Evolutionary conservation across 768 basidiomycete species (phyloP).

Genomic region (Leccinum boreale): DNA sequence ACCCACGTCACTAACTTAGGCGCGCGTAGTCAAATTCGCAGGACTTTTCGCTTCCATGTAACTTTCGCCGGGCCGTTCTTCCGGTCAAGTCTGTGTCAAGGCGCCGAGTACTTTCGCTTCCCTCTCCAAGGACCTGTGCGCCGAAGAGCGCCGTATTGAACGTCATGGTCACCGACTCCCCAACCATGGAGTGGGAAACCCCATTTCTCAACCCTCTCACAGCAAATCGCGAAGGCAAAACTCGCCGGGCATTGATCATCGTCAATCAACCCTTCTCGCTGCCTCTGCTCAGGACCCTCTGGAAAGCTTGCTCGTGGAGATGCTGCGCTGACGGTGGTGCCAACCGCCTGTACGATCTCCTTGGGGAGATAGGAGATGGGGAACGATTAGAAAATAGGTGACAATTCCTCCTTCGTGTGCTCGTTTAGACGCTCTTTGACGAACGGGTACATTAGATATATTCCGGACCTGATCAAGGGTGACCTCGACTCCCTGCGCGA

Average conservation of each 20-base stretch:
- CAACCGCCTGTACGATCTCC: conserved; percentile 71
- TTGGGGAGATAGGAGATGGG: conserved; percentile 11
- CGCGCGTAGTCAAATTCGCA: too few relatives aligned
- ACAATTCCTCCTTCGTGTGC: background rate
- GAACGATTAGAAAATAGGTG: conserved; percentile 15
- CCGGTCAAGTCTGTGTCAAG: background rate
- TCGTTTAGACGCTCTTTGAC: background rate
- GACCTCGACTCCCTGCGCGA: conserved; percentile 86
- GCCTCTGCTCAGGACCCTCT: conserved; percentile 60
- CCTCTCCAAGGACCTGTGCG: background rate
- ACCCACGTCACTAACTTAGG: too few relatives aligned
- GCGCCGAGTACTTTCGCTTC: background rate
- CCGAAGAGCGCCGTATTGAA: background rate
- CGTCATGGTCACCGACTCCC: conserved; percentile 3
- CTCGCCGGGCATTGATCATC: conserved; percentile 65
- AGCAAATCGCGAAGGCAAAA: background rate
- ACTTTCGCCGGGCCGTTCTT: background rate
- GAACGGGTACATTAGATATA: conserved; percentile 43
- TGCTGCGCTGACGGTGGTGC: conserved; percentile 88
- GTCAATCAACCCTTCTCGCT: conserved; percentile 85
- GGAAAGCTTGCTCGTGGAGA: conserved; percentile 47
- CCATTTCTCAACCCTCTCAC: conserved; percentile 23
- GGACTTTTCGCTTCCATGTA: too few relatives aligned
- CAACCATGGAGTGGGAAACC: conserved; percentile 21
- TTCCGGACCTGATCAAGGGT: conserved; percentile 88